Percentiles rank a stretch among this genome's conserved stretches.
Evolutionary conservation across 225 moss, liverwort and hornwort genomes (phyloP).

Genomic region (Neckera pumila): DNA sequence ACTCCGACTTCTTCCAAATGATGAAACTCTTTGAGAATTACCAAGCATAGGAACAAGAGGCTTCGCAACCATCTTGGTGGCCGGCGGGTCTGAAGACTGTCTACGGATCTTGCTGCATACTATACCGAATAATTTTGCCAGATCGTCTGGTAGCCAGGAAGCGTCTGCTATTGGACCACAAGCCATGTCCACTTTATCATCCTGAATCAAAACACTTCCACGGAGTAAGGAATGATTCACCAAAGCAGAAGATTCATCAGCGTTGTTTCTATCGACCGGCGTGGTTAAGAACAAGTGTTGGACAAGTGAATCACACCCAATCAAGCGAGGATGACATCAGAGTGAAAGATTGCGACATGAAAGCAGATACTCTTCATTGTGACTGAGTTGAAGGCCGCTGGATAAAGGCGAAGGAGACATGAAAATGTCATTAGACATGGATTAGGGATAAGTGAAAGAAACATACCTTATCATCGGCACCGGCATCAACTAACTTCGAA

Average conservation of each 20-base stretch:
- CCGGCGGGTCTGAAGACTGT: slow-evolving; percentile 4
- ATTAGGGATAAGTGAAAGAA: not conserved
- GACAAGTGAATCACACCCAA: not conserved
- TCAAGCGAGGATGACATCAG: not conserved
- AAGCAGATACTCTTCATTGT: not conserved
- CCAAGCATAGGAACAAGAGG: slow-evolving; percentile 9
- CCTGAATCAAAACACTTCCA: slow-evolving; percentile 11
- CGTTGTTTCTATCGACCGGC: not conserved
- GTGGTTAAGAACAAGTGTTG: not conserved
- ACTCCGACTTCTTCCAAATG: slow-evolving; percentile 27
- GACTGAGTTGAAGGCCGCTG: not conserved
- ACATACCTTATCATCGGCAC: slow-evolving; percentile 21
- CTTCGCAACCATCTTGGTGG: slow-evolving; percentile 14
- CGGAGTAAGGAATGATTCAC: not conserved
- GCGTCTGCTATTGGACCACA: slow-evolving; percentile 46
- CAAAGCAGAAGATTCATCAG: not conserved
- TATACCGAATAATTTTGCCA: slow-evolving; percentile 37
- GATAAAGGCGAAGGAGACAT: not conserved
- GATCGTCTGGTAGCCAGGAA: slow-evolving; percentile 42
- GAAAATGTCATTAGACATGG: not conserved
- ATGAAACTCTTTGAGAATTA: slow-evolving; percentile 6
- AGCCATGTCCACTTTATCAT: slow-evolving; percentile 49
- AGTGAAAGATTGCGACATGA: not conserved
- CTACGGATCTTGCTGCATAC: slow-evolving; percentile 48
- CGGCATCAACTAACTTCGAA: not conserved